Conservation (phyloP, 768 basidiomycete genomes). For the Daedalea quercina region DNA sequence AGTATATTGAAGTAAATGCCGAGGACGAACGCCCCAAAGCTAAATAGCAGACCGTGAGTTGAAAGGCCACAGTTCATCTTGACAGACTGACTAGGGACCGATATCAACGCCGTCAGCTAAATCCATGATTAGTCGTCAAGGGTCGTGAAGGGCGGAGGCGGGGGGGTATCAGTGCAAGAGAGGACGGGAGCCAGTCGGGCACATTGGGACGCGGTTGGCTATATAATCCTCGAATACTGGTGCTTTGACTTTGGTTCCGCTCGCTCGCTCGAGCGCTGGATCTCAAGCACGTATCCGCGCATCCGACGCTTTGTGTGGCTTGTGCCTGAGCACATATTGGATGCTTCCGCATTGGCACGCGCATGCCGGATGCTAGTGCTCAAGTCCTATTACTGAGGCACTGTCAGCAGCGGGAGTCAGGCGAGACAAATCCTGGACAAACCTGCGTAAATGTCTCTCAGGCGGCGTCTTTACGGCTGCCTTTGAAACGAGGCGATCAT, state of each 20-base stretch:
- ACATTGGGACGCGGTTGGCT: background rate
- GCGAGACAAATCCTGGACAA: no score
- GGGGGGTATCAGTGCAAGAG: background rate
- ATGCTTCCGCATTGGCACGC: no score
- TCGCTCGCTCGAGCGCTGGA: background rate
- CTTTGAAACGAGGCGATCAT: no score
- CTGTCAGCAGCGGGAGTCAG: no score
- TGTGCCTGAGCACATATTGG: no score
- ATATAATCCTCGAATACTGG: background rate
- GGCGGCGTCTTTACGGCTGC: no score
- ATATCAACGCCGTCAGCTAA: background rate
- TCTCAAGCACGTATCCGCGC: background rate
- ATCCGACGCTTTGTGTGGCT: background rate
- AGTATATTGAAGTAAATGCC: background rate
- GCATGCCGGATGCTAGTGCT: no score
- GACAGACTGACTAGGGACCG: background rate
- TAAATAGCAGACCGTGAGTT: background rate
- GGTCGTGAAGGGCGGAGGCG: background rate
- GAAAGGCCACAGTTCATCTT: background rate
- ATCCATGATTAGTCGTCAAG: background rate
- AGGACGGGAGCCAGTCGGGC: background rate
- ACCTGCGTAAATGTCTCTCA: no score
- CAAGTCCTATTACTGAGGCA: no score
- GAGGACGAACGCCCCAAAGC: background rate
- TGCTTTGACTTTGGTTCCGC: background rate